Evolutionary conservation across 202 grass and related monocot species (phyloP), one percentile per base, ranked within the genome.

Genomic region (Eragrostis tef): DNA sequence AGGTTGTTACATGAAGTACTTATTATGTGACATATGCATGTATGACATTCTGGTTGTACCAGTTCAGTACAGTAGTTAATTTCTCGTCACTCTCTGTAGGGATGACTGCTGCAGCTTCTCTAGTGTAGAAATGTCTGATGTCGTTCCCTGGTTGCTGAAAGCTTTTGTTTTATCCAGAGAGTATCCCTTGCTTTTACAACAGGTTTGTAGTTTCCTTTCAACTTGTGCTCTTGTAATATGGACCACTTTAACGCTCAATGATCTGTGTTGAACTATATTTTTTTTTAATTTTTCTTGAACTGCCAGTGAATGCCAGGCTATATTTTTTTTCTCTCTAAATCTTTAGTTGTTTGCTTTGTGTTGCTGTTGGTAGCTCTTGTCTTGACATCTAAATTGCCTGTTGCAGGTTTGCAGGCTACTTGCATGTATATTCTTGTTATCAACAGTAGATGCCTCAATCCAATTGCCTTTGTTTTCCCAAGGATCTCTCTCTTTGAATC

Each of bases 331-430:
- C n/a, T n/a, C n/a, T 31, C 47, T 48, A 49, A 72, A 11, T 71
- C 64, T 65, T 71, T 42, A 49, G 42, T n/a, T 71, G 29, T 64
- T 42, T 63, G 50, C 26, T 45, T 86, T 86, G 39, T 41, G 75
- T 75, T 67, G 56, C 66, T 54, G 11, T 4, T 76, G 53, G 41
- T 66, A 60, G 34, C 12, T 82, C 46, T 11, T 31, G 36, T 74
- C 19, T 63, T 88, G 43, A 60, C 56, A 67, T 71, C 61, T 15
- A 77, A 65, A 64, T 73, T 49, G 0, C 16, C 11, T 43, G 3
- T 57, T 86, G 67, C 82, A 98, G 95, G 82, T 98, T 73, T 93
- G 88, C 77, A 94, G 83, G 75, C 73, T 98, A 46, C 88, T 98
- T 77, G 73, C 88, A 65, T 93, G 73, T 63, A 85, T 88, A 85